Evolutionary conservation across 305 asterid genomes (phyloP).

Genomic region (Fraxinus latifolia): DNA sequence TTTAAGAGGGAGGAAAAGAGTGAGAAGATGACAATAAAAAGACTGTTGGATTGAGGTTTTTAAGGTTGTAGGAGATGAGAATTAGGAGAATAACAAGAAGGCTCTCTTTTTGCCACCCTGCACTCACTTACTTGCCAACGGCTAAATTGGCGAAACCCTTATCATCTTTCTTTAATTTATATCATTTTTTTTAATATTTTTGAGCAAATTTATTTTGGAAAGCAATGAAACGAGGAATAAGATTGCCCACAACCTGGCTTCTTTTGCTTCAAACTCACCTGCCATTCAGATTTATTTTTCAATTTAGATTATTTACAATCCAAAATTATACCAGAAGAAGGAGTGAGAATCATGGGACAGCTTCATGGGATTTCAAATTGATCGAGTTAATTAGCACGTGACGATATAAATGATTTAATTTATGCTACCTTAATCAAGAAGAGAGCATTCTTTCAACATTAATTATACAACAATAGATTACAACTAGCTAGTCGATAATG

Average conservation of each 20-base stretch:
- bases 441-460: neutral
- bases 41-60: conserved; percentile 46
- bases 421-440: neutral
- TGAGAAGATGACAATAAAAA: conserved; percentile 30
- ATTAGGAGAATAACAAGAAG: conserved; percentile 63
- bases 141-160: conserved; percentile 40
- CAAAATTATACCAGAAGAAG: neutral
- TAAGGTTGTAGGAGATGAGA: conserved; percentile 60
- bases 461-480: neutral
- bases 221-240: neutral
- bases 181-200: neutral
- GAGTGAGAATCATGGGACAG: neutral
- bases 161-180: conserved; percentile 17
- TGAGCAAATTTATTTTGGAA: neutral
- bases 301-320: conserved; percentile 1
- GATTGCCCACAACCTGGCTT: neutral
- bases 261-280: neutral
- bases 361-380: neutral
- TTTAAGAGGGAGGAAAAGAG: conserved; percentile 41
- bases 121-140: conserved; percentile 39
- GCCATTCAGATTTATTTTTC: conserved; percentile 5
- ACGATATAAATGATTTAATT: neutral
- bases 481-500: neutral
- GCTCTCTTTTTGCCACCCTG: conserved; percentile 86
- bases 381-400: neutral